Base-by-base conservation (phyloP, 371 early-diverging fungal genomes). In the Dichotomocladium elegans region DNA sequence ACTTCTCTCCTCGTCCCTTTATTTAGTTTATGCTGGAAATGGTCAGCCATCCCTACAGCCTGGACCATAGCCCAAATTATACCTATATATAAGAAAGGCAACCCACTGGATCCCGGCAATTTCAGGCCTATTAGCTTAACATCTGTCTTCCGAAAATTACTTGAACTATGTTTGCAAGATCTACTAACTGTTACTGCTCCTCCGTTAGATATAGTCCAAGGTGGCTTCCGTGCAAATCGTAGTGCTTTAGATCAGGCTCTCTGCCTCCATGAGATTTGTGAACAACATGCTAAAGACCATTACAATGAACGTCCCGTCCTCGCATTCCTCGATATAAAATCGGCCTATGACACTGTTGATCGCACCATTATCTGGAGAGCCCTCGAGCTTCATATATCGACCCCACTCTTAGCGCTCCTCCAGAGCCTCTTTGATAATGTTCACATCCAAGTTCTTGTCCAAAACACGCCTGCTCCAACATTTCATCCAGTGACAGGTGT, bases 301-400 rank as follows among this genome's bases (percentile, higher is more conserved):
- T 60, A 3, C 19, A n/a, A n/a, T n/a, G n/a, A n/a, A n/a, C n/a
- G n/a, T n/a, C n/a, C n/a, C n/a, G n/a, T n/a, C n/a, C n/a, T 63
- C 4, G 58, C 58, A 4, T 64, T 63, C 25, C 47, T 70, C 8
- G 63, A 65, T 24, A 70, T 70, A 44, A 60, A 60, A 19, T 53
- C 65, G 2, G 63, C 70, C 0, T 65, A 70, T 19, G 70, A 65
- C 41, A n/a, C n/a, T n/a, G n/a, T n/a, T n/a, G n/a, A n/a, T n/a
- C n/a, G n/a, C n/a, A n/a, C n/a, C n/a, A n/a, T n/a, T n/a, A n/a
- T n/a, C n/a, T n/a, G n/a, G n/a, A n/a, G n/a, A n/a, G n/a, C n/a
- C n/a, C n/a, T n/a, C 61, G 60, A 1, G 62, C 58, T 2, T 59
- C 63, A 27, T 21, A 60, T 7, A 4, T 24, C 60, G 12, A 24